Base-by-base conservation (phyloP, 768 basidiomycete genomes). In the Tricholoma furcatifolium region DNA sequence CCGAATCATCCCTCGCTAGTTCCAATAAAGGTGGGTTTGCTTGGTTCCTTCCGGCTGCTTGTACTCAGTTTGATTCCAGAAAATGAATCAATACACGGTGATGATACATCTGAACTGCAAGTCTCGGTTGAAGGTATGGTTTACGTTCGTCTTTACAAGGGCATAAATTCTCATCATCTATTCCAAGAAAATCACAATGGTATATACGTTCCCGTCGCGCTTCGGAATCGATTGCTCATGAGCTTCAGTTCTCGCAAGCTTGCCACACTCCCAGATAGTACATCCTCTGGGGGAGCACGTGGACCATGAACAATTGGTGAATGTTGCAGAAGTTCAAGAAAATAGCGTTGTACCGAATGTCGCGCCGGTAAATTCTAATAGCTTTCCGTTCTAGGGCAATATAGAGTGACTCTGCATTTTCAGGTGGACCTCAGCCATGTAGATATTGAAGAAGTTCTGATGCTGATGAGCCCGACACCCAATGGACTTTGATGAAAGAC, bases 191-290 rank as follows among this genome's bases (percentile, higher is more conserved):
- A 54, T 36, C 43, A 30, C 41, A 39, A 46, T 32, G 61, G 58
- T 62, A 62, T 40, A 32, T 55, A 24, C 11, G 32, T 57, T 54
- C 42, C 50, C 53, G 24, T 54, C 54, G 54, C 56, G 24, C 55
- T 62, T 42, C 56, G 58, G 42, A 52, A 55, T 11, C 49, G 51
- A 54, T 54, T 62, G 58, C 58, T 62, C 44, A 57, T 62, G 58
- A 62, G 61, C 58, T 62, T 60, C 54, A 58, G 53, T 57, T 52
- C 56, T 51, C 52, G 57, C 47, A 61, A 54, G 36, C 43, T 31
- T 39, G 45, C 43, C 50, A 12, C 50, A 23, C 3, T 41, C 15
- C 11, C 41, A 27, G 43, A 43, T 4, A 32, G 27, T 27, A 27
- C 4, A 4, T 27, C 27, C 27, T 27, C 3, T 27, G 46, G 42